Evolutionary conservation across 108 stramenopile species (phyloP), one percentile per base, ranked within the genome.

Genomic region (Parietichytrium sp.): DNA sequence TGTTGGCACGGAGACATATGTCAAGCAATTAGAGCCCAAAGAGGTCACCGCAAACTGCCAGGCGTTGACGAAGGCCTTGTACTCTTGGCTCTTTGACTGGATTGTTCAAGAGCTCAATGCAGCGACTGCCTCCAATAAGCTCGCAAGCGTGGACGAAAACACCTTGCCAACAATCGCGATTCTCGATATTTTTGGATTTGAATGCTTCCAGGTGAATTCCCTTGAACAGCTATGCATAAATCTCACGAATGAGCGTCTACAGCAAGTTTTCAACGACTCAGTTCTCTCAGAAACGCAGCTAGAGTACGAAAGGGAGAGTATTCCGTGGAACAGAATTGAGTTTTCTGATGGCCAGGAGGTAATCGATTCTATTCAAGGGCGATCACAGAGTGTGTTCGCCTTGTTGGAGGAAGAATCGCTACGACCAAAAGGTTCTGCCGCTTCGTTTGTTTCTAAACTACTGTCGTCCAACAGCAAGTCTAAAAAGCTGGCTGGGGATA

Each of bases 371-470:
- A 86, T 89, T 48, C 86, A 89, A 61, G 61, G 80, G 3, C 80
- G 55, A 55, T 79, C 72, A 2, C 54, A 80, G 27, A 87, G 87
- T 51, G 82, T 89, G 47, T 80, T 88, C 54, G 81, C 85, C 29
- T 80, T 89, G 12, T 52, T 87, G 13, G 87, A 89, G 52, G 89
- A 89, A 83, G 84, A 88, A 52, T 88, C 88, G 6, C 52, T 91
- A 12, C 85, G 85, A 29, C 93, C 93, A 20, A 92, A 90, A 36
- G 95, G 95, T 1, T 92, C 88, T 48, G 94, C 93, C 79, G 88
- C 88, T 16, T 23, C 8, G 23, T n/a, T 83, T 4, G 38, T 47
- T 16, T 15, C 52, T 3, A 79, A 83, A 29, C 27, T 79, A 3
- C 47, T 8, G 8, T 27, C n/a, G 20, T 12, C 13, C 25, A 3